Conservation (phyloP, 495 filamentous ascomycete species). For the Penicillium chermesinum region DNA sequence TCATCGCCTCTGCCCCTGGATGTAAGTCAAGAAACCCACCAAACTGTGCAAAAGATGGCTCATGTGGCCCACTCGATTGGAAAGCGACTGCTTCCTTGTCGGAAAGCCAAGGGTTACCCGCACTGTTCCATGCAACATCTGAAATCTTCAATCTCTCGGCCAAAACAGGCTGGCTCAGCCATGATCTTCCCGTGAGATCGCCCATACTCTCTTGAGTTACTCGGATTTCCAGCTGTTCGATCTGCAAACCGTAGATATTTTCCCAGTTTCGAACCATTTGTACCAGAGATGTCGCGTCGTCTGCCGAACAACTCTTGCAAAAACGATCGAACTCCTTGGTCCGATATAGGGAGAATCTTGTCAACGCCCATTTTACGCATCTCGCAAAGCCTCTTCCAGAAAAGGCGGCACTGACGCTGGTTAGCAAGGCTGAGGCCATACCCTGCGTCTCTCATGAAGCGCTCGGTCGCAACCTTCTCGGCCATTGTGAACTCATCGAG, state of each 20-base stretch:
- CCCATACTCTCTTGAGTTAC: conserved; percentile 2
- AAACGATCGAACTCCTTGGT: conserved; percentile 20
- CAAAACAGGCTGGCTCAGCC: conserved; percentile 5
- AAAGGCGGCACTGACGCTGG: conserved; percentile 13
- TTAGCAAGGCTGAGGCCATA: conserved; percentile 15
- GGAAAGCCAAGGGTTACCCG: conserved; percentile 7
- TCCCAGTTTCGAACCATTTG: conserved; percentile 13
- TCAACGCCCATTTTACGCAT: conserved; percentile 16
- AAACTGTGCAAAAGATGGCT: conserved; percentile 3
- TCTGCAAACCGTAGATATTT: conserved; percentile 9
- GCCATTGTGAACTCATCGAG: conserved; percentile 19
- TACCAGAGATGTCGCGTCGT: conserved; percentile 10
- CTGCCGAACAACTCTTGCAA: conserved; percentile 11
- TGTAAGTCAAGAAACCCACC: neutral
- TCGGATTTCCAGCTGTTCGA: conserved; percentile 17
- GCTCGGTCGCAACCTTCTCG: conserved; percentile 18
- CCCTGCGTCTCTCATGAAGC: conserved; percentile 17
- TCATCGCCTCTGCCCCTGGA: conserved; percentile 1
- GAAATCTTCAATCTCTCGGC: conserved; percentile 7
- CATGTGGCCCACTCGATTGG: neutral
- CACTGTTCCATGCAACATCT: conserved; percentile 11
- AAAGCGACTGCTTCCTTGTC: conserved; percentile 6
- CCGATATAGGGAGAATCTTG: conserved; percentile 16
- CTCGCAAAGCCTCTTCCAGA: conserved; percentile 19
- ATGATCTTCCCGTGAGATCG: neutral